A percentile compares a stretch with the other conserved stretches of the same genome.
Evolutionary conservation across 768 basidiomycete genomes (phyloP).

Genomic region (Leccinum imitatum): DNA sequence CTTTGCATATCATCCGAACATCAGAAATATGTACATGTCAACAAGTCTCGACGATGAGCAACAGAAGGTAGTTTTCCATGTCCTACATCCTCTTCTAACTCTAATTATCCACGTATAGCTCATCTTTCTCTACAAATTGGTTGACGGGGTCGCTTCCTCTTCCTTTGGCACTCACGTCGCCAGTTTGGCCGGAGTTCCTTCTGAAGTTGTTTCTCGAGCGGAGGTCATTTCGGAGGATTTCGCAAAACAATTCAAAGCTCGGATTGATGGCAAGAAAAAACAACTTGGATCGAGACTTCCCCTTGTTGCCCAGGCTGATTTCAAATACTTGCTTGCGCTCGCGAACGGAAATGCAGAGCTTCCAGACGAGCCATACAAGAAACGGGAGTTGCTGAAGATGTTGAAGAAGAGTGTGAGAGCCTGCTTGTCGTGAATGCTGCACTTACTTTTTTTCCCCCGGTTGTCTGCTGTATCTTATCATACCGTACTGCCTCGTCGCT

Average conservation of each 20-base stretch:
- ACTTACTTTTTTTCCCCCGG: background rate
- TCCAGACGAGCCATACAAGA: constrained; percentile 53
- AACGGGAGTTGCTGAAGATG: constrained; percentile 50
- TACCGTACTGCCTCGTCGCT: background rate
- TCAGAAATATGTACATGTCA: constrained; percentile 94
- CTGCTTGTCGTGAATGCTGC: constrained; percentile 21
- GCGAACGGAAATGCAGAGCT: constrained; percentile 53
- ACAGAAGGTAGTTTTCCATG: constrained; percentile 57
- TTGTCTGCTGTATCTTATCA: constrained; percentile 19
- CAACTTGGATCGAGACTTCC: constrained; percentile 61
- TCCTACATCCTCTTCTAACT: background rate
- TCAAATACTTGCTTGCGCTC: constrained; percentile 71
- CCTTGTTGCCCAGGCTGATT: constrained; percentile 85
- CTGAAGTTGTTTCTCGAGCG: constrained; percentile 82
- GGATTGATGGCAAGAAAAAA: constrained; percentile 58
- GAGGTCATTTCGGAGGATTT: constrained; percentile 85
- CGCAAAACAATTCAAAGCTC: constrained; percentile 82
- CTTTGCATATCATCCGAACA: constrained; percentile 87
- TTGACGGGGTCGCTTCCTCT: constrained; percentile 81
- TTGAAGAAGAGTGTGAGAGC: constrained; percentile 47
- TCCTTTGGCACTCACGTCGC: constrained; percentile 96
- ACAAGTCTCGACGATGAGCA: constrained; percentile 92
- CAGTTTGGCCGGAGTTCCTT: constrained; percentile 88
- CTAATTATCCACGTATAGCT: constrained; percentile 46
- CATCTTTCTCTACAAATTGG: constrained; percentile 92